Conservation (phyloP, 2,329 filamentous ascomycete species). For the Stagonosporopsis vannaccii region DNA sequence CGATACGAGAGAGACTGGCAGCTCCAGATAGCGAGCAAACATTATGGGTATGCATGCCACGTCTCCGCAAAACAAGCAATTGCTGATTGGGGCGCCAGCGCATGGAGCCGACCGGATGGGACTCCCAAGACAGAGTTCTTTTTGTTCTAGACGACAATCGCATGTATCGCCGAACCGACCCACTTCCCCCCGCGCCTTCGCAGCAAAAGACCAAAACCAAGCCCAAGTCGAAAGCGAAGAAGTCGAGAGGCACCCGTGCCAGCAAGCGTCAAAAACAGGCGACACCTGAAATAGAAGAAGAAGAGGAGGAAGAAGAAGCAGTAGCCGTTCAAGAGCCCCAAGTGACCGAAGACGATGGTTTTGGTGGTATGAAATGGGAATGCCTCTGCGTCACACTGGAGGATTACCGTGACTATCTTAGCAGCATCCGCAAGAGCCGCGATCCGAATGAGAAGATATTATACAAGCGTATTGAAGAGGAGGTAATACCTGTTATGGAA, state of each 20-base stretch:
- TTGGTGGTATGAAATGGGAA: slow-evolving; percentile 86
- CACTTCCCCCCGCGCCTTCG: slow-evolving; percentile 65
- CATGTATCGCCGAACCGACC: slow-evolving; percentile 86
- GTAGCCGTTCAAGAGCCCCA: slow-evolving; percentile 44
- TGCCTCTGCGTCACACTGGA: slow-evolving; percentile 83
- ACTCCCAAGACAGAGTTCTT: slow-evolving; percentile 84
- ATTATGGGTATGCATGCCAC: slow-evolving; percentile 72
- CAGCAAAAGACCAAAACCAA: slow-evolving; percentile 61
- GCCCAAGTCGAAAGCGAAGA: slow-evolving; percentile 61
- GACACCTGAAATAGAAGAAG: slow-evolving; percentile 52
- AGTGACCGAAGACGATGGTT: slow-evolving; percentile 62
- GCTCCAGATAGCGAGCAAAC: slow-evolving; percentile 84
- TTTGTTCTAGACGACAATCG: slow-evolving; percentile 94
- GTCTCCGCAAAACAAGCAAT: background rate
- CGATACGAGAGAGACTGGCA: slow-evolving; percentile 84
- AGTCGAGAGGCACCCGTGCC: slow-evolving; percentile 65
- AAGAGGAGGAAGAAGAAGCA: slow-evolving; percentile 47
- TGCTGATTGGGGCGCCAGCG: slow-evolving; percentile 50
- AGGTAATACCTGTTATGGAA: slow-evolving; percentile 85
- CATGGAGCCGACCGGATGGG: slow-evolving; percentile 88
- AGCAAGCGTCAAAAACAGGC: slow-evolving; percentile 75
- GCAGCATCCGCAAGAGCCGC: slow-evolving; percentile 74
- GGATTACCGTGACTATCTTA: slow-evolving; percentile 77
- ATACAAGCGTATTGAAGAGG: slow-evolving; percentile 72
- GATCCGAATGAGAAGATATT: slow-evolving; percentile 87